Base-by-base conservation (phyloP, 106 monocot genomes). In the Dendrobium nobile region DNA sequence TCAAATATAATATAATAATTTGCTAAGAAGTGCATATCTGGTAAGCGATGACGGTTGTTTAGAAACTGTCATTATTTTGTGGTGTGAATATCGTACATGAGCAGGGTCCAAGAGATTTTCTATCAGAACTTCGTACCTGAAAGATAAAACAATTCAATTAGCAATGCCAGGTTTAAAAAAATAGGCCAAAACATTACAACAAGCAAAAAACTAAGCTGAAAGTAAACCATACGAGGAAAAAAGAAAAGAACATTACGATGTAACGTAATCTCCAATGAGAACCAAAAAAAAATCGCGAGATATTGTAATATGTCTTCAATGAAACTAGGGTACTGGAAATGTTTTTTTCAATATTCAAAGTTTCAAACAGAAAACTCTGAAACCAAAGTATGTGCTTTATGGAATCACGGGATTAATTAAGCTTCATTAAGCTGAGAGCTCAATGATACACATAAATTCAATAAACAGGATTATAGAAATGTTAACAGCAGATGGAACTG, bases 91-190 rank as follows among this genome's bases (percentile, higher is more conserved):
- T 11, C 72, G 88, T 68, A 92, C 89, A 89, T 97, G 97, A 82
- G 97, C 92, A 81, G 94, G 92, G 77, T 97, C 97, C 97, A 97
- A 92, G 65, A 97, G 90, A 84, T 97, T 97, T 78, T 97, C 97
- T 9, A 86, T 65, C 73, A 97, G 77, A 84, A 97, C 78, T 82
- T 97, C 97, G 22, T 97, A 97, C 85, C 97, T 97, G 87, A 75
- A 86, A 89, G 48, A 68, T 33, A 45, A 20, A 64, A 64, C 22
- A 64, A 9, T 64, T 64, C 24, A 64, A 26, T 59, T 24, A 64
- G 22, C 64, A 64, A 64, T 64, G 64, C 9, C 6, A 51, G 15
- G 15, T 51, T 51, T 51, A 13, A 64, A 58, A 64, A 5, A 64
- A 64, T 64, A 64, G 7, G 64, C 24, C 51, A 51, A 37, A 26